Conservation (phyloP, 2,329 filamentous ascomycete genomes). For the Elsinoe perseae region DNA sequence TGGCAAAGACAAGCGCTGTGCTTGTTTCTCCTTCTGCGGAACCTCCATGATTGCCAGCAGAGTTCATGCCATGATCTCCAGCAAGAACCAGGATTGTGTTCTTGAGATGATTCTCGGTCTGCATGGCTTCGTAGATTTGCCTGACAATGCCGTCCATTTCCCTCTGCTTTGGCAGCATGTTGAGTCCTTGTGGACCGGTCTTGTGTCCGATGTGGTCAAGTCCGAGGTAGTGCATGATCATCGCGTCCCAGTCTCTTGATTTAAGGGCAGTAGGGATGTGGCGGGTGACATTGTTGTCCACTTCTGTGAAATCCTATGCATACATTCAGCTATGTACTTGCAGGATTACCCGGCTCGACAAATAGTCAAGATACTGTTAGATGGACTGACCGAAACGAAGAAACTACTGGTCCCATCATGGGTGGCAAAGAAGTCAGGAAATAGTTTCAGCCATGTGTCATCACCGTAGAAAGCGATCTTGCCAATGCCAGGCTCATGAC, state of each 20-base stretch:
- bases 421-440: slow-evolving; percentile 78
- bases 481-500: slow-evolving; percentile 35
- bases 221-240: slow-evolving; percentile 92
- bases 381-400: slow-evolving; percentile 76
- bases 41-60: slow-evolving; percentile 92
- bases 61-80: slow-evolving; percentile 99
- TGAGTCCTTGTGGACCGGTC: slow-evolving; percentile 70
- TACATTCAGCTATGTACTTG: slow-evolving; percentile 31
- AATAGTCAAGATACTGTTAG: background rate
- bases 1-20: slow-evolving; percentile 82
- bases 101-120: slow-evolving; percentile 59
- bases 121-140: slow-evolving; percentile 68
- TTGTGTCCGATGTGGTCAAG: slow-evolving; percentile 98
- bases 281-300: slow-evolving; percentile 93
- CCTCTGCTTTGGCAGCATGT: slow-evolving; percentile 85
- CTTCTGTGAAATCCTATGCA: slow-evolving; percentile 85
- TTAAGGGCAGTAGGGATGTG: slow-evolving; percentile 71
- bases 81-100: slow-evolving; percentile 78
- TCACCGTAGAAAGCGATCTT: slow-evolving; percentile 93
- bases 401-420: slow-evolving; percentile 94
- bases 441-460: slow-evolving; percentile 96
- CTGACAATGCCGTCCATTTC: slow-evolving; percentile 87
- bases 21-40: slow-evolving; percentile 92
- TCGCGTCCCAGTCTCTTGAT: slow-evolving; percentile 77
- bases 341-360: background rate